phyloP scores from a whole-genome alignment of 441 rosid genomes.

The Metrosideros polymorpha region DNA sequence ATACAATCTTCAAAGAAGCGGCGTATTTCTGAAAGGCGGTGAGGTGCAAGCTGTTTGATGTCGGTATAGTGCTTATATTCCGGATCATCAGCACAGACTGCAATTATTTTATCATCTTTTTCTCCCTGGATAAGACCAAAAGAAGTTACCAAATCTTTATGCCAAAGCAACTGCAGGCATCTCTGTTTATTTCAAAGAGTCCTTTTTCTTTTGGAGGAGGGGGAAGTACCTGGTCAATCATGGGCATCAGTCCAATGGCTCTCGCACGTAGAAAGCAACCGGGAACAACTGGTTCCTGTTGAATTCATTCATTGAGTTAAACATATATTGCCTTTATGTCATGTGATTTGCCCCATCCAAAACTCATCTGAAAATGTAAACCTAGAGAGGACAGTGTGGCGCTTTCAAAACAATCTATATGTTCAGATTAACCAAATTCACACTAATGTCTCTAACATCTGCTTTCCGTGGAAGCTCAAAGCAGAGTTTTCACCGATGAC shows the following conservation, averaged over 20 bases:
- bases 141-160: not conserved
- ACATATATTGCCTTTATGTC: not conserved
- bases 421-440: not conserved
- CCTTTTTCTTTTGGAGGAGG: not conserved
- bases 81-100: constrained; percentile 7
- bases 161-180: not conserved
- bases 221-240: constrained; percentile 4
- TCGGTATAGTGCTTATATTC: constrained; percentile 3
- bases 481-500: not conserved
- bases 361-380: not conserved
- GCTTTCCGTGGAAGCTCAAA: not conserved
- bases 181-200: not conserved
- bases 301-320: not conserved
- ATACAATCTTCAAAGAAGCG: constrained; percentile 9
- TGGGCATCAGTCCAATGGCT: constrained; percentile 10
- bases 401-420: not conserved
- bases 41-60: constrained; percentile 3
- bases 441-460: not conserved
- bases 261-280: constrained; percentile 8
- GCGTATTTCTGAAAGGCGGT: constrained; percentile 7
- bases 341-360: not conserved
- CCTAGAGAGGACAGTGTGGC: not conserved
- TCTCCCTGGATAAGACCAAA: not conserved
- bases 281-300: constrained; percentile 7
- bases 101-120: constrained; percentile 5